Evolutionary conservation across 345 rosid species (phyloP).

Genomic region (Cardiospermum halicacabum): DNA sequence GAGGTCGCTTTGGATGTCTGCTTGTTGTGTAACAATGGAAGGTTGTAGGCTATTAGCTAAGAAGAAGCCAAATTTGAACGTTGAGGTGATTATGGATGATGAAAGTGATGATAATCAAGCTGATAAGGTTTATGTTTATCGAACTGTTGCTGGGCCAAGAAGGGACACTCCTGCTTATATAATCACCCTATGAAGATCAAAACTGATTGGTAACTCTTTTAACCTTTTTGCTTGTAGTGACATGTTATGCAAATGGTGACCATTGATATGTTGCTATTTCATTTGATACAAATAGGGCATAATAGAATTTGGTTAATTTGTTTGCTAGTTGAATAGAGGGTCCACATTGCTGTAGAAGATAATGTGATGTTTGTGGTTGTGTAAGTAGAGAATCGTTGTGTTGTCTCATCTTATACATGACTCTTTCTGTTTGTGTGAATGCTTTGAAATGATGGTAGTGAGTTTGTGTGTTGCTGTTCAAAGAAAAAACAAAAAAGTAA

Average conservation of each 20-base stretch:
- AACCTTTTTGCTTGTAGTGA: not conserved
- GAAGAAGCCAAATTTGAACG: constrained; percentile 65
- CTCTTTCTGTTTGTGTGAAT: constrained; percentile 19
- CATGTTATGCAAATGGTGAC: not conserved
- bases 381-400: not conserved
- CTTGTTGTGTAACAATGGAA: constrained; percentile 60
- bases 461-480: no score
- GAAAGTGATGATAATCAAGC: constrained; percentile 47
- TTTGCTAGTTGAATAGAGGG: no score
- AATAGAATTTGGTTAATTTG: not conserved
- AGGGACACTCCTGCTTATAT: constrained; percentile 65
- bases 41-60: constrained; percentile 51
- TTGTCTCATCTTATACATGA: not conserved
- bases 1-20: constrained; percentile 80
- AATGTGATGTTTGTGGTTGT: constrained; percentile 20
- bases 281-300: not conserved
- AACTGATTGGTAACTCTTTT: constrained; percentile 16
- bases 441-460: constrained; percentile 9
- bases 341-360: constrained; percentile 23
- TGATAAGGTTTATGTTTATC: constrained; percentile 60
- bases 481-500: no score
- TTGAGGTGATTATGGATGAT: constrained; percentile 65
- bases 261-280: not conserved
- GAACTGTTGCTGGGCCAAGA: constrained; percentile 66
- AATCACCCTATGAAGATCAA: constrained; percentile 36